Percentiles rank a stretch among this genome's conserved stretches.
phyloP scores from a whole-genome alignment of 2,329 filamentous ascomycete genomes.

The Claviceps monticola region DNA sequence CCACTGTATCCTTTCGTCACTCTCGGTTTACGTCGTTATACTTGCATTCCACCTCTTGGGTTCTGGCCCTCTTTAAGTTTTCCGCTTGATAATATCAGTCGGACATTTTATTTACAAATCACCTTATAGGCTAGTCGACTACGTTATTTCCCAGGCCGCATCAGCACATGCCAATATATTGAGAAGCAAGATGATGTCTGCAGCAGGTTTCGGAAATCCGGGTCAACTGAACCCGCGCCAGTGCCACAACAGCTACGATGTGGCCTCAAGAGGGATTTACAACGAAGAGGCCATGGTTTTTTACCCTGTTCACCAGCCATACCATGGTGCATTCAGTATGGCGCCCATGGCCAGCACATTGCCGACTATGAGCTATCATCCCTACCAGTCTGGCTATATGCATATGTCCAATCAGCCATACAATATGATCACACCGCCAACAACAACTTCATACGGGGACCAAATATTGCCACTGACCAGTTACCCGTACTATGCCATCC shows the following conservation, averaged over 20 bases:
- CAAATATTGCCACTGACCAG: constrained; percentile 25
- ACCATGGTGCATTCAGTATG: constrained; percentile 32
- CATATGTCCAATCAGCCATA: constrained; percentile 20
- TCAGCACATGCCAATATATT: not conserved
- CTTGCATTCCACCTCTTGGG: too few species aligned
- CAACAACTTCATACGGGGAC: constrained; percentile 26
- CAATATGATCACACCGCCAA: constrained; percentile 21
- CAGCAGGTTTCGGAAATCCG: not conserved
- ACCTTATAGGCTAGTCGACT: not conserved
- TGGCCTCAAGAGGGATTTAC: not conserved
- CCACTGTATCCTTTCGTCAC: too few species aligned
- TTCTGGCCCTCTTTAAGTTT: too few species aligned
- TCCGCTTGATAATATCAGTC: too few species aligned
- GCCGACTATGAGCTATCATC: constrained; percentile 26
- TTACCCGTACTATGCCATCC: constrained; percentile 34
- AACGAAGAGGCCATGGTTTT: constrained; percentile 29
- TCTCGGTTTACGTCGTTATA: too few species aligned
- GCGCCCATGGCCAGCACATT: constrained; percentile 28
- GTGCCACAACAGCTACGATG: not conserved
- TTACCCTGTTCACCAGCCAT: constrained; percentile 11
- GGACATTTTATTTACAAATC: too few species aligned
- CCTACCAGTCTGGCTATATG: constrained; percentile 15
- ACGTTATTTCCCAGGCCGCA: not conserved
- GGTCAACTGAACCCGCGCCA: not conserved
- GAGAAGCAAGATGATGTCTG: not conserved